These are phyloP conservation scores for Nemania bipapillata DNA, from an alignment of 2,329 filamentous ascomycete genomes.

Conservation along the genomic window DNA sequence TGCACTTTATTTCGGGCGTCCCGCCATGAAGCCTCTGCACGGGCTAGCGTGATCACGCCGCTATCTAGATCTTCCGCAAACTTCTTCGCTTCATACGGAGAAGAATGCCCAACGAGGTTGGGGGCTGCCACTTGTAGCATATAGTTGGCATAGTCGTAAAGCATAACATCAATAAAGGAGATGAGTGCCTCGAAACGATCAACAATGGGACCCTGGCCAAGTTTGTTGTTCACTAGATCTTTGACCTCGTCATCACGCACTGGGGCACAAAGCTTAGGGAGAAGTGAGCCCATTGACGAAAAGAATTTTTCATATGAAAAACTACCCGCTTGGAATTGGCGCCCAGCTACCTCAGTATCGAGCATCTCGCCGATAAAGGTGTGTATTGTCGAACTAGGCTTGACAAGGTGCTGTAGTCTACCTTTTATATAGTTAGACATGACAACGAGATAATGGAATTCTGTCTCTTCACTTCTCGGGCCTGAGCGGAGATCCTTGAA, in stretches of 20 bases:
- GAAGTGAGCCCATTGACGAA: conserved; percentile 75
- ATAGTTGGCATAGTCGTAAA: conserved; percentile 85
- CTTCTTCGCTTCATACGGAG: conserved; percentile 77
- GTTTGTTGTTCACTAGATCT: conserved; percentile 70
- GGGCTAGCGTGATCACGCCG: conserved; percentile 64
- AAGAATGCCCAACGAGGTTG: conserved; percentile 74
- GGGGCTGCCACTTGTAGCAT: conserved; percentile 77
- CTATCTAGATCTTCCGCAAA: conserved; percentile 74
- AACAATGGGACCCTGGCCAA: conserved; percentile 72
- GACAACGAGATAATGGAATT: conserved; percentile 74
- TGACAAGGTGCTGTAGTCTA: conserved; percentile 77
- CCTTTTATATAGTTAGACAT: conserved; percentile 77
- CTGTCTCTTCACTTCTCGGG: conserved; percentile 72
- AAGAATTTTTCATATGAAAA: conserved; percentile 88
- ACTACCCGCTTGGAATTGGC: conserved; percentile 74
- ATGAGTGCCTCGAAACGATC: conserved; percentile 80
- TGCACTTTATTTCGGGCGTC: conserved; percentile 71
- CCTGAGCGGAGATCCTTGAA: conserved; percentile 70
- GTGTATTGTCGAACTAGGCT: conserved; percentile 77
- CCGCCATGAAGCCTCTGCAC: conserved; percentile 74
- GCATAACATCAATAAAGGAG: conserved; percentile 79
- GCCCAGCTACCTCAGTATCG: conserved; percentile 75
- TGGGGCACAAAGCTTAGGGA: conserved; percentile 83
- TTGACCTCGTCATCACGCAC: conserved; percentile 82
- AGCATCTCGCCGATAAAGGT: conserved; percentile 78